Conservation (phyloP, 108 stramenopile species). For the Cyclotella kingstonii region DNA sequence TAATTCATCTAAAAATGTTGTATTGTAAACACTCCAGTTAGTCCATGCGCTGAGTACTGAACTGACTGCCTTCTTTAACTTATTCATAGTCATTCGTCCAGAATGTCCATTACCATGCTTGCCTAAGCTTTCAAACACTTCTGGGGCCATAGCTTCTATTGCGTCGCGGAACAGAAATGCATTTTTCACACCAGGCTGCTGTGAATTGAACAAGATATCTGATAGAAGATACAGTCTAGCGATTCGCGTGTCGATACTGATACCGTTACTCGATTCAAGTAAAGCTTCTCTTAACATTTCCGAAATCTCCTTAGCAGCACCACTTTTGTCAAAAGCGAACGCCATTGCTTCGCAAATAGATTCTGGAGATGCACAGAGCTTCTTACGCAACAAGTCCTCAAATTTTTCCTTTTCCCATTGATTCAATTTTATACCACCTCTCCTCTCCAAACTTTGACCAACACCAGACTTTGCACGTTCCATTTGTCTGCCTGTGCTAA, state of each 20-base stretch:
- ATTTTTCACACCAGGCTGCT: slow-evolving; percentile 85
- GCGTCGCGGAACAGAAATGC: slow-evolving; percentile 82
- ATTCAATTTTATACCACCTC: slow-evolving; percentile 49
- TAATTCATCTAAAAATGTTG: slow-evolving; percentile 72
- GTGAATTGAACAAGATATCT: slow-evolving; percentile 85
- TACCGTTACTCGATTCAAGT: slow-evolving; percentile 47
- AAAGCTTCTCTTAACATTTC: slow-evolving; percentile 57
- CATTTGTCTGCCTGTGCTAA: slow-evolving; percentile 57
- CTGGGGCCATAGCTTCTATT: slow-evolving; percentile 80
- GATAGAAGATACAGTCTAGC: slow-evolving; percentile 80
- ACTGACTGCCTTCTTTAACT: slow-evolving; percentile 61
- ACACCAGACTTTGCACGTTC: slow-evolving; percentile 40
- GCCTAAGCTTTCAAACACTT: slow-evolving; percentile 72
- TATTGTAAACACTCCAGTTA: slow-evolving; percentile 82
- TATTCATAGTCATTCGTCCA: slow-evolving; percentile 76
- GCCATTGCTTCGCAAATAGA: slow-evolving; percentile 82
- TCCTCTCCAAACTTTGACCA: slow-evolving; percentile 1
- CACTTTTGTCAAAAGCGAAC: slow-evolving; percentile 83
- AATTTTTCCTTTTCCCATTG: slow-evolving; percentile 54
- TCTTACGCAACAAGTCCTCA: slow-evolving; percentile 47
- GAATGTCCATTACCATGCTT: slow-evolving; percentile 46
- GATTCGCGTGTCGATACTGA: slow-evolving; percentile 61
- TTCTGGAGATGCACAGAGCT: slow-evolving; percentile 58
- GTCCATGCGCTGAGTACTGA: slow-evolving; percentile 81
- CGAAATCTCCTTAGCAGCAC: slow-evolving; percentile 63